Evolutionary conservation across 2,329 filamentous ascomycete genomes (phyloP).

Genomic region (Alternaria conjuncta): DNA sequence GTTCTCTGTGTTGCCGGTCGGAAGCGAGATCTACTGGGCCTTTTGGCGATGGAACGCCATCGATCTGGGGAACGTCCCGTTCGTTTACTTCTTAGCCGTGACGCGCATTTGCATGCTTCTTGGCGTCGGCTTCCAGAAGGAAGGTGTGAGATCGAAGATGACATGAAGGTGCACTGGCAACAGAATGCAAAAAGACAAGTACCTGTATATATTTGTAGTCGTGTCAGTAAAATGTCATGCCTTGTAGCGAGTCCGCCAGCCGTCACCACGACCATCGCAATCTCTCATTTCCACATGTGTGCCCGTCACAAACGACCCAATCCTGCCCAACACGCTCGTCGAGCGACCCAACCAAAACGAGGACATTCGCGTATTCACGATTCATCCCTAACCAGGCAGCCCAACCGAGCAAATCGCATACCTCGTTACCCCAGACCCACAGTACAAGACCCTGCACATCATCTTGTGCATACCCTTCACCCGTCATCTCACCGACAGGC

Average conservation of each 20-base stretch:
- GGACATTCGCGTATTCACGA: neutral
- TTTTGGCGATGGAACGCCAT: constrained; percentile 69
- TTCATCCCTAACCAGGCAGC: constrained; percentile 3
- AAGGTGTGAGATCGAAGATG: constrained; percentile 9
- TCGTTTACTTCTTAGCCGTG: constrained; percentile 70
- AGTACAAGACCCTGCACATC: constrained; percentile 11
- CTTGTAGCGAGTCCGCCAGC: neutral
- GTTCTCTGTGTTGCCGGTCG: constrained; percentile 68
- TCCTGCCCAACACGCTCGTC: neutral
- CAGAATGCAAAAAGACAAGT: neutral
- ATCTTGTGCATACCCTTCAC: neutral
- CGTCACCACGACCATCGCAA: constrained; percentile 3
- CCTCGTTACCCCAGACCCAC: constrained; percentile 23
- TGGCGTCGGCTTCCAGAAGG: constrained; percentile 31
- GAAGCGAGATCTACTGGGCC: constrained; percentile 68
- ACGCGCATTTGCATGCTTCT: constrained; percentile 34
- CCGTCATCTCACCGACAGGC: constrained; percentile 4
- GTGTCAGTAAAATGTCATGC: neutral
- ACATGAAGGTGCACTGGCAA: constrained; percentile 12
- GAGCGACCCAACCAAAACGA: no score
- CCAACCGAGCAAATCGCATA: constrained; percentile 13
- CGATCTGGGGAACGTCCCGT: constrained; percentile 71
- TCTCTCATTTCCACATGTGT: constrained; percentile 9
- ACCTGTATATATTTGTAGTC: neutral
- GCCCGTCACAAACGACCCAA: constrained; percentile 3